Percentiles rank a stretch among this genome's conserved stretches.
Conservation (phyloP, 345 rosid genomes). For the Eucalyptus sideroxylon region DNA sequence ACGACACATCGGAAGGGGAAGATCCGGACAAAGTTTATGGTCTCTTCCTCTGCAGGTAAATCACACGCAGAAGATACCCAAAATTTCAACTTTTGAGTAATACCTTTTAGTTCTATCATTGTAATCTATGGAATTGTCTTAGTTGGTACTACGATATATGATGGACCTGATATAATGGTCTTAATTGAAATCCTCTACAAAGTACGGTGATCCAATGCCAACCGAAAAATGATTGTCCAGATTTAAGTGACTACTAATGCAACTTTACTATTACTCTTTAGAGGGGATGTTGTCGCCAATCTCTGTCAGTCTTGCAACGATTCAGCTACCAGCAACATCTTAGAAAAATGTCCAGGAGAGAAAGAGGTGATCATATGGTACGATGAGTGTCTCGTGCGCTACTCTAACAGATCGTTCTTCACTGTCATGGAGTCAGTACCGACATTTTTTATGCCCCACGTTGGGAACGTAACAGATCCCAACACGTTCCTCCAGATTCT, state of each 20-base stretch:
- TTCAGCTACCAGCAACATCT: not conserved
- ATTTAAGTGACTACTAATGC: rapidly evolving
- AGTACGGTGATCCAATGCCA: not conserved
- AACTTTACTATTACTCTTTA: no score
- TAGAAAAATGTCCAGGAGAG: conserved; percentile 1
- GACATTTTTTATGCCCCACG: rapidly evolving
- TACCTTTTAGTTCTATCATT: rapidly evolving
- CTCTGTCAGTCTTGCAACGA: conserved; percentile 1
- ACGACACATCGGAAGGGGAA: not conserved
- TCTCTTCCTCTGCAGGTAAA: not conserved
- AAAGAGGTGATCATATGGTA: conserved; percentile 16
- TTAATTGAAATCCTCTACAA: not conserved
- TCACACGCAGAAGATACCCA: rapidly evolving
- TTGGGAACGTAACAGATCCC: not conserved
- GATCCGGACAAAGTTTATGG: not conserved
- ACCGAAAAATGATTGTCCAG: rapidly evolving
- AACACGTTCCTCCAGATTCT: not conserved
- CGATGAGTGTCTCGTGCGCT: conserved; percentile 19
- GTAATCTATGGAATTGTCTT: not conserved
- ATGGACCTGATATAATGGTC: not conserved
- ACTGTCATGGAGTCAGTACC: not conserved
- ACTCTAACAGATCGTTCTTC: conserved; percentile 3
- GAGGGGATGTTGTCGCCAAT: not conserved
- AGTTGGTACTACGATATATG: rapidly evolving
- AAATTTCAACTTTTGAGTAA: not conserved